Base-by-base conservation (phyloP, 805 yeast genomes). In the Metschnikowia lochheadii region DNA sequence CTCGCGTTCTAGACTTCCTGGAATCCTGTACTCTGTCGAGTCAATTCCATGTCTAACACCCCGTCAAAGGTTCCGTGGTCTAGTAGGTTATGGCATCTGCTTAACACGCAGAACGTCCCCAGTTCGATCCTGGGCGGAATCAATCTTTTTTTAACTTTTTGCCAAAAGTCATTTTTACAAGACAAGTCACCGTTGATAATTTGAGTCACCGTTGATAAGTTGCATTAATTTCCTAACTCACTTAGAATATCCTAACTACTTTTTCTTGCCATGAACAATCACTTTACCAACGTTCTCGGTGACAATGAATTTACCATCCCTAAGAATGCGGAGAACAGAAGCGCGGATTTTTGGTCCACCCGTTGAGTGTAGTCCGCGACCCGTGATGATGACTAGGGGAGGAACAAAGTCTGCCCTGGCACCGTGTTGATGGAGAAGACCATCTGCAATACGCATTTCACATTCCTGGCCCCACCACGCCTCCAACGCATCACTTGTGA, bases 391-490 rank as follows among this genome's bases (percentile, higher is more conserved):
- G 1, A 52, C 61, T 6, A 85, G 58, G 0, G 80, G 78, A 0
- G 64, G 69, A 1, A 79, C 72, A 61, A 71, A 69, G 10, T 58
- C 49, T 0, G 76, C 83, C 29, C 63, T 64, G 0, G 67, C 51
- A 1, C 76, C 70, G 47, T 61, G 65, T 26, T 62, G 53, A 5
- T 64, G 50, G 21, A 72, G 59, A 5, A 65, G 70, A 0, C 81
- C 81, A 20, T 70, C 67, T 5, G 61, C 48, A 2, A 66, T 56
- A 47, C 91, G 61, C 20, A 65, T 62, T 1, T 57, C 55, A 17
- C 75, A 37, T 61, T 87, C 92, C 21, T 69, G 70, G 1, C 60
- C 53, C 92, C 92, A 87, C 94, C 94, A 87, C 3, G 61, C 65
- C 0, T 59, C 40, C 2, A 84, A 60, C 0, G 75, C 77, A 10